These are phyloP conservation scores for Endothia cerciana DNA, from an alignment of 2,329 filamentous ascomycete genomes.

Conservation along the genomic window DNA sequence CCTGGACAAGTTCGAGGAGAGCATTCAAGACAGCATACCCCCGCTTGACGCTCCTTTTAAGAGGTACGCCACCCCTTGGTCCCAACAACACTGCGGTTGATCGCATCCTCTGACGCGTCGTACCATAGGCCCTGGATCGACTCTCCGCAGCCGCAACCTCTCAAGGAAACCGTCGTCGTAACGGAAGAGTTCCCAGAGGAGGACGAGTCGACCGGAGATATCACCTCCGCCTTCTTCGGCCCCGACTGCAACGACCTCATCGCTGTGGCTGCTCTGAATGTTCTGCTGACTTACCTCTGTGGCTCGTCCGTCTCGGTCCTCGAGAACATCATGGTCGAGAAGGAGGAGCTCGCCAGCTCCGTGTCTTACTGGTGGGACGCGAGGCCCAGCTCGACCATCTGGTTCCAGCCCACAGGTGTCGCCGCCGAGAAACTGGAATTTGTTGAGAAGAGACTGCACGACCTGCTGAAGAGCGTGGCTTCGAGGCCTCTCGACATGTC, in stretches of 20 bases:
- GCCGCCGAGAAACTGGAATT: conserved; percentile 81
- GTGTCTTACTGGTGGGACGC: conserved; percentile 80
- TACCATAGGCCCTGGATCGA: conserved; percentile 77
- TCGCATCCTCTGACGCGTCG: background rate
- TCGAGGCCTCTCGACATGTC: conserved; percentile 83
- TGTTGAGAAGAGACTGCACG: conserved; percentile 84
- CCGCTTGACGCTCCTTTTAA: conserved; percentile 75
- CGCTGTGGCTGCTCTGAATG: conserved; percentile 72
- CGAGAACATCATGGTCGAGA: conserved; percentile 91
- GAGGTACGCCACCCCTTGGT: conserved; percentile 44
- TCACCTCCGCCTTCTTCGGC: conserved; percentile 84
- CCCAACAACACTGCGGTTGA: background rate
- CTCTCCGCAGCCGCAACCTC: conserved; percentile 73
- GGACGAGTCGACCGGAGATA: conserved; percentile 90
- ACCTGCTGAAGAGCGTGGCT: conserved; percentile 80
- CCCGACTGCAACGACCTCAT: conserved; percentile 76
- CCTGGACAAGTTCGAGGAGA: conserved; percentile 85
- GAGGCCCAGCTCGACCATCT: conserved; percentile 81
- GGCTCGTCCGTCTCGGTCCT: conserved; percentile 92
- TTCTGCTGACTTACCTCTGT: conserved; percentile 83
- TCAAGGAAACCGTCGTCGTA: conserved; percentile 74
- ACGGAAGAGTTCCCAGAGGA: conserved; percentile 93
- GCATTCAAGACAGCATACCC: conserved; percentile 82
- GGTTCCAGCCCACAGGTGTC: conserved; percentile 84
- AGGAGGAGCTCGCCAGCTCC: conserved; percentile 86